Evolutionary conservation across 257 asterid genomes (phyloP), one percentile per base, ranked within the genome.

Genomic region (Solanum phureja): DNA sequence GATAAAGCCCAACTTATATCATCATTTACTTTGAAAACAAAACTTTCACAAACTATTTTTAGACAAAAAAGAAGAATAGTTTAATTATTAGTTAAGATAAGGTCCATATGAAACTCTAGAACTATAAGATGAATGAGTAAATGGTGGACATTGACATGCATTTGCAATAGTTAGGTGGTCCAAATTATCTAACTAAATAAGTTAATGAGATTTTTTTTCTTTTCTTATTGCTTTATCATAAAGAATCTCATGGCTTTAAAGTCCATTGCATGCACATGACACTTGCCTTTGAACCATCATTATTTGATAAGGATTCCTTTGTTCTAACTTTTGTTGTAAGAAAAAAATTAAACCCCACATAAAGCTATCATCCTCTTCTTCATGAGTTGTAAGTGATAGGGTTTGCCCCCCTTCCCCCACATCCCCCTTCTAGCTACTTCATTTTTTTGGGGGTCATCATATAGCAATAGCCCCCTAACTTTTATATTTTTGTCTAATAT

Each of bases 251-350:
- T 87, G 88, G 91, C 85, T 88, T 76, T 37, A 86, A 68, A n/a
- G 72, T 16, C 42, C 46, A 84, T 87, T 87, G 71, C 84, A 87
- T 86, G 90, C 92, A 91, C 92, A 86, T 87, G 90, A 85, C 91
- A 29, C 90, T 68, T 83, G 89, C 90, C 34, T 83, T 79, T 27
- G 40, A 85, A 29, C 85, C 91, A 87, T 90, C 89, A 88, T 90
- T 87, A 33, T 46, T 87, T 87, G 87, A 90, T 66, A 87, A 73
- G 87, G 76, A 38, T 76, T 33, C 79, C 87, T 83, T 74, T 88
- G 84, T 66, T 66, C 88, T 87, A 79, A 52, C 58, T 82, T 85
- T 66, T 81, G 27, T 85, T 40, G 62, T 40, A 13, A n/a, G 64
- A 16, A 35, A 34, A 44, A 37, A 35, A 60, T 6, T 49, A 89